A percentile compares a stretch with the other conserved stretches of the same genome.
phyloP scores from a whole-genome alignment of 768 basidiomycete genomes.

The Boletellus ananas region DNA sequence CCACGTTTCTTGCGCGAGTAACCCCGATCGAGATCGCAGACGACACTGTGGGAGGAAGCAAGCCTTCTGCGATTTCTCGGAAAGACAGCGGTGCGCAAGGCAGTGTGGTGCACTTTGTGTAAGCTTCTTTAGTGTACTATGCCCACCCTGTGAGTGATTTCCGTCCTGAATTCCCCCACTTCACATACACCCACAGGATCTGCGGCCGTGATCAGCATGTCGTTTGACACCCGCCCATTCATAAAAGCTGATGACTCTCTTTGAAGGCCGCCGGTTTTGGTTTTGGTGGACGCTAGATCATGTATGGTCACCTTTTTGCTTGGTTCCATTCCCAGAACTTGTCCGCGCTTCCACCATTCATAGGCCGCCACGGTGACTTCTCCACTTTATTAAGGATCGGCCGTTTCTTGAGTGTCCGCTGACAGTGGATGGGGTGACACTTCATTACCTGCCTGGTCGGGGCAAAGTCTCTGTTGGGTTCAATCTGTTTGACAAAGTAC shows the following conservation, averaged over 20 bases:
- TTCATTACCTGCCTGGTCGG: slow-evolving; percentile 22
- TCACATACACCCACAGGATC: slow-evolving; percentile 21
- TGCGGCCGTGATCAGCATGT: slow-evolving; percentile 20
- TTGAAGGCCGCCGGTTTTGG: background rate
- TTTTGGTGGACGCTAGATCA: background rate
- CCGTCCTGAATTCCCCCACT: background rate
- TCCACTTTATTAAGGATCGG: slow-evolving; percentile 39
- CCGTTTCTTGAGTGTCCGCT: slow-evolving; percentile 10
- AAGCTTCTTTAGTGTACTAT: slow-evolving; percentile 62
- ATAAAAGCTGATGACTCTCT: background rate
- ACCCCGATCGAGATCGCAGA: slow-evolving; percentile 9
- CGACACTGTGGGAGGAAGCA: slow-evolving; percentile 36
- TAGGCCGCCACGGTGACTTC: slow-evolving; percentile 57
- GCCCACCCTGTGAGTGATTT: slow-evolving; percentile 7
- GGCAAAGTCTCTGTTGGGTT: background rate
- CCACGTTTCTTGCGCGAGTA: background rate
- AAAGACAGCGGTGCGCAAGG: slow-evolving; percentile 59
- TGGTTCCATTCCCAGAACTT: slow-evolving; percentile 19
- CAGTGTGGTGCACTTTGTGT: slow-evolving; percentile 49
- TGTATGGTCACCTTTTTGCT: slow-evolving; percentile 1
- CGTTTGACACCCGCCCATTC: slow-evolving; percentile 10
- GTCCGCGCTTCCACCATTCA: slow-evolving; percentile 54
- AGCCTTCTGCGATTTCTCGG: slow-evolving; percentile 56
- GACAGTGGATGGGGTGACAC: slow-evolving; percentile 15
- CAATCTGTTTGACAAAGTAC: background rate